Evolutionary conservation across 768 basidiomycete species (phyloP), one percentile per base, ranked within the genome.

Genomic region (Naganishia vishniacii): DNA sequence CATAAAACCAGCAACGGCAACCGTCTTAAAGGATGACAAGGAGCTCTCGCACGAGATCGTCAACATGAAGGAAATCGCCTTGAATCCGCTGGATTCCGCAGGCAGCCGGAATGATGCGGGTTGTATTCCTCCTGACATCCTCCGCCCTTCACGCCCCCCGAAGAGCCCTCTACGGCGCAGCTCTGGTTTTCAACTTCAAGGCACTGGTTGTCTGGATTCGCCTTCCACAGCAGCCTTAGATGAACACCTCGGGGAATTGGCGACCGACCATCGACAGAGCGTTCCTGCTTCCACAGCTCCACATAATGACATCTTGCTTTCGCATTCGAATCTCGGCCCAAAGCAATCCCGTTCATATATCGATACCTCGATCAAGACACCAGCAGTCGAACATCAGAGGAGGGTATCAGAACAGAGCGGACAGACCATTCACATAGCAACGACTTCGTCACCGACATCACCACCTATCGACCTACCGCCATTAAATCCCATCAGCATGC

Each of bases 41-140:
- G 63, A 64, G 16, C 31, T 45, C 5, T 64, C 63, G 3, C 59
- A 58, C 32, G 63, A 64, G 28, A 31, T 64, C 25, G 51, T 64
- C 7, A 45, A 58, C 34, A 53, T 25, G 59, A 26, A 25, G 26
- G 59, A 42, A 12, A 23, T 56, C 12, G 23, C 32, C 26, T 40
- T 40, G 23, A 9, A 26, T 2, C 4, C 16, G n/a, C 11, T 40
- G 32, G 37, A 34, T 8, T 12, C 34, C 20, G 31, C 49, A n/a
- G n/a, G n/a, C n/a, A n/a, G n/a, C n/a, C n/a, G n/a, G n/a, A n/a
- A n/a, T n/a, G n/a, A n/a, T n/a, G n/a, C n/a, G n/a, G n/a, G n/a
- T n/a, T n/a, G n/a, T n/a, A n/a, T n/a, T n/a, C n/a, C n/a, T n/a
- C n/a, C n/a, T n/a, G n/a, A n/a, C n/a, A n/a, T n/a, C n/a, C n/a